Conservation (phyloP, 306 rosid species). For the Pueraria montana region DNA sequence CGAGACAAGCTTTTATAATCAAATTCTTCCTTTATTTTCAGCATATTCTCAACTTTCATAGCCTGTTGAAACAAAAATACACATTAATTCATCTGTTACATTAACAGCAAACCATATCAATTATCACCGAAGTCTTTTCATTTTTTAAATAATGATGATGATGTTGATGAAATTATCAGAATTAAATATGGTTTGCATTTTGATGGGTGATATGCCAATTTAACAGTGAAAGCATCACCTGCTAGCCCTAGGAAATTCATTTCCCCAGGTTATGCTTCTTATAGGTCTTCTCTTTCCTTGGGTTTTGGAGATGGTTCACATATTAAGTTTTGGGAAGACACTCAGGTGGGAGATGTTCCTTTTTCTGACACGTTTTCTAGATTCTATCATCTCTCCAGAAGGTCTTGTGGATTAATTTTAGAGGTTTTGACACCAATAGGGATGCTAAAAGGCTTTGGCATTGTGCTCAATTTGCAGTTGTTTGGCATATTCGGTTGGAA, state of each 20-base stretch:
- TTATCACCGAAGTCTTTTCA: slow-evolving; percentile 13
- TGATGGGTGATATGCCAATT: neutral
- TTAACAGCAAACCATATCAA: slow-evolving; percentile 11
- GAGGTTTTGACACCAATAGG: neutral
- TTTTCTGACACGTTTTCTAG: neutral
- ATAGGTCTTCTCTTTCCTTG: too few relatives aligned
- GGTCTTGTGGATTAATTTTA: neutral
- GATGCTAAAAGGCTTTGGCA: neutral
- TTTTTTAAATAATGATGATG: slow-evolving; percentile 19
- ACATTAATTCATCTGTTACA: slow-evolving; percentile 38
- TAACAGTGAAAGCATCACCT: neutral
- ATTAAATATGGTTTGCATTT: neutral
- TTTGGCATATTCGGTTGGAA: neutral
- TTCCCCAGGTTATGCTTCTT: neutral
- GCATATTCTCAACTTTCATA: slow-evolving; percentile 98
- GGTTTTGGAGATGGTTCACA: neutral
- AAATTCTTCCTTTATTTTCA: slow-evolving; percentile 97
- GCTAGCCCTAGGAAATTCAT: neutral
- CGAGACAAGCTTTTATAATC: slow-evolving; percentile 95
- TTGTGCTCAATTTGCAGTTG: neutral
- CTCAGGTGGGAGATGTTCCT: neutral
- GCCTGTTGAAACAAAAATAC: slow-evolving; percentile 61
- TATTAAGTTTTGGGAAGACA: neutral
- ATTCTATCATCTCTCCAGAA: neutral
- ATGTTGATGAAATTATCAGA: neutral